Evolutionary conservation across 352 stramenopile genomes (phyloP).

Genomic region (Phytophthora tubulina): DNA sequence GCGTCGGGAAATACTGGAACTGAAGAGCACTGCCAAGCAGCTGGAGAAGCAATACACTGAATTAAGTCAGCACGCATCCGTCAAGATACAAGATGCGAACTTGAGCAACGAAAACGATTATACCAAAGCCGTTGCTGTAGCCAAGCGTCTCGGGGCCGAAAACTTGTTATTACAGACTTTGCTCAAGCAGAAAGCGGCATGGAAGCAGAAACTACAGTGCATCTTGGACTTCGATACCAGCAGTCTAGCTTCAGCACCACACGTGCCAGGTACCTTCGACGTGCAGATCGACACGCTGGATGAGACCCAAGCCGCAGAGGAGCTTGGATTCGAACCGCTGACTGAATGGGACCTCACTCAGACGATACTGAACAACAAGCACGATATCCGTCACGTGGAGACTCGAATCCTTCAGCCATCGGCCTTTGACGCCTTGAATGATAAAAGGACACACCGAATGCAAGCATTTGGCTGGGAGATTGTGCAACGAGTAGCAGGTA

Average conservation of each 20-base stretch:
- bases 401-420: slow-evolving; percentile 21
- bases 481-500: slow-evolving; percentile 31
- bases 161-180: slow-evolving; percentile 42
- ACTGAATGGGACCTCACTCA: slow-evolving; percentile 36
- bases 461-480: slow-evolving; percentile 49
- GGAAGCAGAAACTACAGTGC: slow-evolving; percentile 40
- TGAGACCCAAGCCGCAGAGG: slow-evolving; percentile 25
- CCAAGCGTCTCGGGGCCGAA: slow-evolving; percentile 49
- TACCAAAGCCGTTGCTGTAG: slow-evolving; percentile 18
- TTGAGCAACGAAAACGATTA: slow-evolving; percentile 1
- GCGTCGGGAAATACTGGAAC: too few species aligned
- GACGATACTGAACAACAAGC: slow-evolving; percentile 43
- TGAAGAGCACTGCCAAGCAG: too few species aligned
- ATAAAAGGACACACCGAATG: slow-evolving; percentile 12
- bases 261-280: neutral
- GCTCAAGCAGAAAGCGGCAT: slow-evolving; percentile 41
- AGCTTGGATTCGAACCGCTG: slow-evolving; percentile 42
- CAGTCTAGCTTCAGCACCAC: neutral
- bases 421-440: neutral
- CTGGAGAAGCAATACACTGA: too few species aligned
- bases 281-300: slow-evolving; percentile 23
- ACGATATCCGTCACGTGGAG: slow-evolving; percentile 29
- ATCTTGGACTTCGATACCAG: slow-evolving; percentile 41
- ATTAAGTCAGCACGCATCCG: neutral
- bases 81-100: neutral